These are phyloP conservation scores for Austroboletus eburneus DNA, from an alignment of 768 basidiomycete species.

Conservation along the genomic window DNA sequence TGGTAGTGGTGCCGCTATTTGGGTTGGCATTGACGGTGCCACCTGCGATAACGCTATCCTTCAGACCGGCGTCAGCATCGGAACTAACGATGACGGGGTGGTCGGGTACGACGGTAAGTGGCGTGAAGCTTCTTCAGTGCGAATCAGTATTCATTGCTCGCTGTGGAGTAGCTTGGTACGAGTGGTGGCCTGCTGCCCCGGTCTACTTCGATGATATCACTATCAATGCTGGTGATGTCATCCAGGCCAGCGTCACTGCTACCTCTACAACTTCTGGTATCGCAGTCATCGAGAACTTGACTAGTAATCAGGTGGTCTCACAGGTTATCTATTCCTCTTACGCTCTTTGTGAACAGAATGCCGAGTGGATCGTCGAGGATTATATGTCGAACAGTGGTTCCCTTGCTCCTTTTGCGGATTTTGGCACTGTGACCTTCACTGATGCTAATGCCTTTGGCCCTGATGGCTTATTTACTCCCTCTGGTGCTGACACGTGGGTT, in stretches of 20 bases:
- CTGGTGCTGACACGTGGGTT: constrained; percentile 6
- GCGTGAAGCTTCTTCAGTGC: background rate
- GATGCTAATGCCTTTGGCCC: constrained; percentile 7
- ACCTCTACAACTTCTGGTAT: constrained; percentile 17
- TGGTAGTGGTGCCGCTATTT: constrained; percentile 1
- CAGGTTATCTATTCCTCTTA: constrained; percentile 6
- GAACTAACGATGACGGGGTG: background rate
- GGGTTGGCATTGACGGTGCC: constrained; percentile 15
- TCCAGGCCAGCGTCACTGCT: constrained; percentile 15
- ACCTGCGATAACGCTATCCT: constrained; percentile 11
- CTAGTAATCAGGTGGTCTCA: constrained; percentile 6
- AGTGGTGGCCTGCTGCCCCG: constrained; percentile 23
- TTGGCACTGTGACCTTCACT: constrained; percentile 17
- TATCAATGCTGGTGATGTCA: constrained; percentile 14
- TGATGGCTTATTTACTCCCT: constrained; percentile 5
- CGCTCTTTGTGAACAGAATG: constrained; percentile 15
- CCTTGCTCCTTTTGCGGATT: constrained; percentile 14
- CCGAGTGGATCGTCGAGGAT: constrained; percentile 26
- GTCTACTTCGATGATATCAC: constrained; percentile 10
- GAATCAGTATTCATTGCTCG: background rate
- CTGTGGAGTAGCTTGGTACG: constrained; percentile 18
- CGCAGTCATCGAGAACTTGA: constrained; percentile 17
- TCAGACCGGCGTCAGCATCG: constrained; percentile 19
- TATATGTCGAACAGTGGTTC: background rate
- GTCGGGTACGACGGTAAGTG: constrained; percentile 14